Conservation (phyloP, 768 basidiomycete species). For the Multifurca ochricompacta region DNA sequence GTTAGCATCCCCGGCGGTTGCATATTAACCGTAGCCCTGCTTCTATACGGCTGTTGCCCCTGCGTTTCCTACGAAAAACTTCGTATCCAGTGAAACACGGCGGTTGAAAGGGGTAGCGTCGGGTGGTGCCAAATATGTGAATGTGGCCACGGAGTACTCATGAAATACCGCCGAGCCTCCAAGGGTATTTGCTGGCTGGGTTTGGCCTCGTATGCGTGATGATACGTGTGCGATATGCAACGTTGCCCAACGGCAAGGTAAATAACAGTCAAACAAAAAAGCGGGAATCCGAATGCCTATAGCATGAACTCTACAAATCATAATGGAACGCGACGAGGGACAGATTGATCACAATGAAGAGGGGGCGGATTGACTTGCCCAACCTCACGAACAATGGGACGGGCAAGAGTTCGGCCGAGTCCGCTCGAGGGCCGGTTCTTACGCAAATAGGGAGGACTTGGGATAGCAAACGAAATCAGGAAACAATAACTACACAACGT, state of each 20-base stretch:
- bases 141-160: not conserved
- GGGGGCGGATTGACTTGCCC: not conserved
- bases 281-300: not conserved
- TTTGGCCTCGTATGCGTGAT: not conserved
- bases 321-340: too few species aligned
- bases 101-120: not conserved
- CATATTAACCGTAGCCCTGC: not conserved
- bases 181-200: too few species aligned
- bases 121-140: not conserved
- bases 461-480: not conserved
- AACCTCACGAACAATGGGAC: not conserved
- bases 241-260: not conserved
- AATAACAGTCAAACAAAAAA: not conserved
- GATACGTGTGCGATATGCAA: not conserved
- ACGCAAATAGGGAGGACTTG: not conserved
- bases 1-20: not conserved
- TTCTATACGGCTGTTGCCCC: not conserved
- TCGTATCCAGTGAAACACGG: not conserved
- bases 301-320: not conserved
- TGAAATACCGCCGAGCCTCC: not conserved
- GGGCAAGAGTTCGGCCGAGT: not conserved
- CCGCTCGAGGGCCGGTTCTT: not conserved
- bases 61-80: not conserved
- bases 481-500: not conserved
- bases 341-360: too few species aligned